A percentile compares a stretch with the other conserved stretches of the same genome.
Conservation (phyloP, 192 early-diverging fungal genomes). For the Mortierella alpina region DNA sequence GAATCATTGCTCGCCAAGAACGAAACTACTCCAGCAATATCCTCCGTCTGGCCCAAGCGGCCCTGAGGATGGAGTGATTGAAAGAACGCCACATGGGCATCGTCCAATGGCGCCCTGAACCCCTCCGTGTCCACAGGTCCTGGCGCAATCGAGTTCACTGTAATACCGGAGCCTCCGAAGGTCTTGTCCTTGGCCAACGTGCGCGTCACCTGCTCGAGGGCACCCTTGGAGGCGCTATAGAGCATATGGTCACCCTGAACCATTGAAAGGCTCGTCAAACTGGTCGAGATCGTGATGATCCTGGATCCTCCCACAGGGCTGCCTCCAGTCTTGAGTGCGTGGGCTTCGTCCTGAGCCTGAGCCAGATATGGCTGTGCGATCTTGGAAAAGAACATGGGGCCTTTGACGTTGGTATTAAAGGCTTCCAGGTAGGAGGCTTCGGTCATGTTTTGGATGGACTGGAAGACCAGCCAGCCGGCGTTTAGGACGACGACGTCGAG, state of each 20-base stretch:
- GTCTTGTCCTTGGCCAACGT: conserved; percentile 24
- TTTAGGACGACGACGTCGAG: conserved; percentile 61
- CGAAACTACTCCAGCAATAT: conserved; percentile 10
- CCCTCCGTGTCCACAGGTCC: conserved; percentile 28
- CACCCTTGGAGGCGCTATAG: conserved; percentile 16
- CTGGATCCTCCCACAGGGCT: conserved; percentile 13
- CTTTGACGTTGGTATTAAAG: conserved; percentile 46
- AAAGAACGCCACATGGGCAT: conserved; percentile 3
- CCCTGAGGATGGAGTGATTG: conserved; percentile 16
- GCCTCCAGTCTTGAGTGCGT: not conserved
- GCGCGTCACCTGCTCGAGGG: conserved; percentile 16
- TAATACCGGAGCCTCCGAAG: conserved; percentile 16
- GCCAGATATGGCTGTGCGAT: conserved; percentile 45
- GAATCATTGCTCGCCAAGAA: conserved; percentile 28
- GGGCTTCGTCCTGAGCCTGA: not conserved
- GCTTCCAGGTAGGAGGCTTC: conserved; percentile 42
- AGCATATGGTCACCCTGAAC: conserved; percentile 23
- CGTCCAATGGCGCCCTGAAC: not conserved
- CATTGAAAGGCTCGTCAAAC: conserved; percentile 1
- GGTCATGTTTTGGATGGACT: conserved; percentile 35
- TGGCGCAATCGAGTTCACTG: conserved; percentile 21
- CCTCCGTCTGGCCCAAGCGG: conserved; percentile 9
- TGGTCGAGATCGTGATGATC: conserved; percentile 51
- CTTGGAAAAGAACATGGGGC: conserved; percentile 30
- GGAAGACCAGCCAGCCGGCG: conserved; percentile 37